Conservation (phyloP, 2,329 filamentous ascomycete genomes). For the Exophiala phaeomuriformis region DNA sequence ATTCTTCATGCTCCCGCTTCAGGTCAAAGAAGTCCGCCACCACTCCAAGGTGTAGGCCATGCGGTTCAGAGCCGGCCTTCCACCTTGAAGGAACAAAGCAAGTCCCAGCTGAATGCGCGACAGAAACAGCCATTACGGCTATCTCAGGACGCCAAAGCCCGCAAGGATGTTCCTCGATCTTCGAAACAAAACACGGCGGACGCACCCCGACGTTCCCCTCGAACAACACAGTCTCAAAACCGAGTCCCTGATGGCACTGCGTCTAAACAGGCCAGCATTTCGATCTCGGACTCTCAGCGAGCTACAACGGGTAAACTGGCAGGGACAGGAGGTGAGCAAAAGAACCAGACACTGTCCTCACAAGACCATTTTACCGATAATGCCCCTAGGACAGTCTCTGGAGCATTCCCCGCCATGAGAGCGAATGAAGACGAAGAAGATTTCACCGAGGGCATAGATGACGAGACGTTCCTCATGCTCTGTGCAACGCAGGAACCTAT, state of each 20-base stretch:
- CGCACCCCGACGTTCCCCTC: background rate
- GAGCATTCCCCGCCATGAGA: too few relatives aligned
- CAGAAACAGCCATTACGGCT: background rate
- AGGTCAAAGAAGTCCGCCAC: background rate
- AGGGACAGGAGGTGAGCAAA: background rate
- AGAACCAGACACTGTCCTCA: too few relatives aligned
- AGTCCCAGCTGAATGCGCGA: conserved; percentile 6
- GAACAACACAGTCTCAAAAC: background rate
- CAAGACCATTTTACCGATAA: too few relatives aligned
- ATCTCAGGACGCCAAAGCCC: background rate
- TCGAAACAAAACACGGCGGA: too few relatives aligned
- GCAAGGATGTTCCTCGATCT: too few relatives aligned
- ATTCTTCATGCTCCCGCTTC: background rate
- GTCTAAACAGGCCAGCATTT: background rate
- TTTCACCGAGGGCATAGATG: conserved; percentile 19
- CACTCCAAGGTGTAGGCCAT: too few relatives aligned
- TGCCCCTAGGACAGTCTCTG: too few relatives aligned
- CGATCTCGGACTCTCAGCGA: background rate
- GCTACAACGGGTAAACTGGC: background rate
- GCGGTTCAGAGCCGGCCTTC: background rate
- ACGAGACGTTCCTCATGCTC: conserved; percentile 16
- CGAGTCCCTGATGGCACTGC: too few relatives aligned
- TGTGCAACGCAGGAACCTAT: conserved; percentile 9
- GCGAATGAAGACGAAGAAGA: conserved; percentile 7
- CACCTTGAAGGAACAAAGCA: conserved; percentile 3